These are phyloP conservation scores for Annulohypoxylon moriforme DNA, from an alignment of 495 filamentous ascomycete genomes.

Conservation along the genomic window DNA sequence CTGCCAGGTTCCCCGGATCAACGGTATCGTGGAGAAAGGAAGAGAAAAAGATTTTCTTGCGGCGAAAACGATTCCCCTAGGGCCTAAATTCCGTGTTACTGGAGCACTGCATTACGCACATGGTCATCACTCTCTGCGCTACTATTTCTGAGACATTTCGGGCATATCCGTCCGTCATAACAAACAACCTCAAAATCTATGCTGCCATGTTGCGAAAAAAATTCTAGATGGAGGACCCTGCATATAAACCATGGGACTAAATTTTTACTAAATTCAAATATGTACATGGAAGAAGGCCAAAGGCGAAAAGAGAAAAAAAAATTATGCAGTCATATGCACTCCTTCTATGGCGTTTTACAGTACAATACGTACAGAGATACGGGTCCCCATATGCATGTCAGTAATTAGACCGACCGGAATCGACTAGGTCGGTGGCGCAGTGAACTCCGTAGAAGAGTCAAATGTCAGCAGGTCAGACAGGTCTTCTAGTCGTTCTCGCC, in stretches of 20 bases:
- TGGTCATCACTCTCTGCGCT: neutral
- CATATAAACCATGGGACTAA: slow-evolving; percentile 7
- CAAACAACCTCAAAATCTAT: neutral
- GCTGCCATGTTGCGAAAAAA: neutral
- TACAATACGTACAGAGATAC: neutral
- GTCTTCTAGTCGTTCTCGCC: neutral
- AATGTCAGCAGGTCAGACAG: slow-evolving; percentile 25
- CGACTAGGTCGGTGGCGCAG: slow-evolving; percentile 27
- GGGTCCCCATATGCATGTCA: slow-evolving; percentile 25
- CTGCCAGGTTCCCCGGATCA: neutral
- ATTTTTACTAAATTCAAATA: no score
- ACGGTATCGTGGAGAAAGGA: neutral
- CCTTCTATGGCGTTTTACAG: neutral
- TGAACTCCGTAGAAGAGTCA: slow-evolving; percentile 10
- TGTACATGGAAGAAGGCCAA: slow-evolving; percentile 20
- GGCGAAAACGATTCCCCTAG: neutral
- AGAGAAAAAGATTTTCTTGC: neutral
- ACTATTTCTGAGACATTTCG: slow-evolving; percentile 5
- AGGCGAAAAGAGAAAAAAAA: slow-evolving; percentile 13
- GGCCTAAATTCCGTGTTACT: neutral
- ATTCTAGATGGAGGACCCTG: neutral
- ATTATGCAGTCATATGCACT: slow-evolving; percentile 32
- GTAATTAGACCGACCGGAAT: neutral
- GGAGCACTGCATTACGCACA: slow-evolving; percentile 2
- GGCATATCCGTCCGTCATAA: slow-evolving; percentile 9